These are phyloP conservation scores for Dothistroma pini DNA, from an alignment of 2,329 filamentous ascomycete species.

Conservation along the genomic window DNA sequence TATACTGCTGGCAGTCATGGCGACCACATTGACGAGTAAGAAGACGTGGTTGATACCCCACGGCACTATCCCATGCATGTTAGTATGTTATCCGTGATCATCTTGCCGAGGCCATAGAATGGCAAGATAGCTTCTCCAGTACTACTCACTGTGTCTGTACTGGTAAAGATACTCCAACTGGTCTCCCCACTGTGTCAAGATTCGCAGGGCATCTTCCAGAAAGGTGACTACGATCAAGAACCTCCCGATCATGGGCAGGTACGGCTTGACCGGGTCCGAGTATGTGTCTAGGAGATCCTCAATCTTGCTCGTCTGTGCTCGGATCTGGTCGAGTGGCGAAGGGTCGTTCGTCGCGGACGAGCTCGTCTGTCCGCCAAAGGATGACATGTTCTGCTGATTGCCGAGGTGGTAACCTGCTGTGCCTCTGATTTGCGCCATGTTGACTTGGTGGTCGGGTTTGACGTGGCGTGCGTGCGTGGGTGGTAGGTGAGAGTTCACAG, in stretches of 20 bases:
- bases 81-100: slow-evolving; percentile 1
- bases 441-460: slow-evolving; percentile 15
- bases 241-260: slow-evolving; percentile 89
- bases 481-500: background rate
- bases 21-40: slow-evolving; percentile 82
- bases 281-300: slow-evolving; percentile 86
- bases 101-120: background rate
- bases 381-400: slow-evolving; percentile 56
- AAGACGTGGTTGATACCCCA: slow-evolving; percentile 86
- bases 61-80: slow-evolving; percentile 61
- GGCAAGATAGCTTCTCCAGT: slow-evolving; percentile 1
- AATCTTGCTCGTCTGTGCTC: slow-evolving; percentile 96
- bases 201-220: slow-evolving; percentile 91
- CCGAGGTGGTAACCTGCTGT: slow-evolving; percentile 80
- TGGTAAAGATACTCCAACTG: slow-evolving; percentile 90
- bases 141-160: slow-evolving; percentile 79
- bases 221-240: slow-evolving; percentile 99
- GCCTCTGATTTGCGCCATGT: slow-evolving; percentile 58
- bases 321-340: slow-evolving; percentile 80
- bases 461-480: background rate
- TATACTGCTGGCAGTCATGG: slow-evolving; percentile 72
- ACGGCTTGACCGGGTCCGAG: slow-evolving; percentile 94
- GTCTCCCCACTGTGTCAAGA: slow-evolving; percentile 95
- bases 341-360: slow-evolving; percentile 63
- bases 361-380: slow-evolving; percentile 43